A percentile compares a stretch with the other conserved stretches of the same genome.
These are phyloP conservation scores for Phaeolepiota aurea DNA, from an alignment of 768 basidiomycete genomes.

Conservation along the genomic window DNA sequence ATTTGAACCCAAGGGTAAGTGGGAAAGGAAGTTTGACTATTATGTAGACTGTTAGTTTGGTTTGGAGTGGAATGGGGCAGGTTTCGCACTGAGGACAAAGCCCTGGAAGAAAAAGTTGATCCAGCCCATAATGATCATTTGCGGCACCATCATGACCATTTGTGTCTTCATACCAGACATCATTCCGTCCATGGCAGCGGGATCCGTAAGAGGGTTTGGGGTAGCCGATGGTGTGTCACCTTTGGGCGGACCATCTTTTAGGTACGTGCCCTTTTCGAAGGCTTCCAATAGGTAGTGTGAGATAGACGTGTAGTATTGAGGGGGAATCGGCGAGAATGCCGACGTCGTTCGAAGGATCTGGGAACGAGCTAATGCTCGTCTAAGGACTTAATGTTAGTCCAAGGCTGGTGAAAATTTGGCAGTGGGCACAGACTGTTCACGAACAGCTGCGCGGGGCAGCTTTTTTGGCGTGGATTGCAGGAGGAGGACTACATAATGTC, in stretches of 20 bases:
- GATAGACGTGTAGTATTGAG: constrained; percentile 62
- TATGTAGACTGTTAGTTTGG: constrained; percentile 4
- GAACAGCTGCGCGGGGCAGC: constrained; percentile 63
- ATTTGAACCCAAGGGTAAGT: constrained; percentile 92
- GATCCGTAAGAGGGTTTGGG: constrained; percentile 83
- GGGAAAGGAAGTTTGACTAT: constrained; percentile 96
- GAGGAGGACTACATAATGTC: constrained; percentile 87
- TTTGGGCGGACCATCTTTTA: constrained; percentile 77
- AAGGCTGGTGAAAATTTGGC: neutral
- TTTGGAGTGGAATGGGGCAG: neutral
- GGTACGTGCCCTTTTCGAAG: constrained; percentile 69
- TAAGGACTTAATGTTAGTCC: constrained; percentile 11
- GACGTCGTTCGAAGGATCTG: constrained; percentile 80
- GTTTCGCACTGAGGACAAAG: constrained; percentile 85
- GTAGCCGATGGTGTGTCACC: constrained; percentile 49
- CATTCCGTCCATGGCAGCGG: constrained; percentile 93
- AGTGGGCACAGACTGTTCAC: constrained; percentile 74
- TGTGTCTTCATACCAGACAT: constrained; percentile 99
- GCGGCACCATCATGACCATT: constrained; percentile 97
- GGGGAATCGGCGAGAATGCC: constrained; percentile 73
- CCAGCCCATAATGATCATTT: constrained; percentile 99
- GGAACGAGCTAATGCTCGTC: constrained; percentile 74
- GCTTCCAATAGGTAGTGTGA: constrained; percentile 67
- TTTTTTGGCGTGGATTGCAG: constrained; percentile 83
- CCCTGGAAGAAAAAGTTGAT: constrained; percentile 99